Evolutionary conservation across 1,139 yeast genomes (phyloP).

Genomic region (Geotrichum histeridarum): DNA sequence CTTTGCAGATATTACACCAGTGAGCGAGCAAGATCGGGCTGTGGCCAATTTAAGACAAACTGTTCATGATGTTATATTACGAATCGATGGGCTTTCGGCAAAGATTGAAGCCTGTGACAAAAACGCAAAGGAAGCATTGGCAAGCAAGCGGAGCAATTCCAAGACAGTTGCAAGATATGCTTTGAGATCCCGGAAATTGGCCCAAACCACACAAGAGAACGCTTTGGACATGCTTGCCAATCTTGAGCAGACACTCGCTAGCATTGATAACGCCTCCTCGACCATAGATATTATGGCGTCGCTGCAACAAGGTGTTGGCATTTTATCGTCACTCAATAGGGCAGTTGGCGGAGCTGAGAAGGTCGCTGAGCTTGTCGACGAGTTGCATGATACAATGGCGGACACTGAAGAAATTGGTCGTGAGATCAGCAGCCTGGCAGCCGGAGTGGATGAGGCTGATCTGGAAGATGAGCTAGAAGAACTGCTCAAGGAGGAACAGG

Average conservation of each 20-base stretch:
- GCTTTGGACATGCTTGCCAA: constrained; percentile 33
- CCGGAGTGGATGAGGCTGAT: constrained; percentile 30
- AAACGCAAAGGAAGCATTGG: constrained; percentile 29
- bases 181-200: constrained; percentile 28
- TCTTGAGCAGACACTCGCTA: constrained; percentile 33
- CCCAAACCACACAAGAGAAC: constrained; percentile 30
- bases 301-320: constrained; percentile 31
- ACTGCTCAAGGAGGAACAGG: constrained; percentile 22
- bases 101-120: constrained; percentile 25
- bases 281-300: constrained; percentile 32
- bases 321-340: constrained; percentile 33
- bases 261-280: constrained; percentile 30
- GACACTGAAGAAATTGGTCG: constrained; percentile 35
- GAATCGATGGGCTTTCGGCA: constrained; percentile 29
- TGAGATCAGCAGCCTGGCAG: constrained; percentile 29
- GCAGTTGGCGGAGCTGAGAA: constrained; percentile 36
- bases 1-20: constrained; percentile 14
- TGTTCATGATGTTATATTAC: constrained; percentile 25
- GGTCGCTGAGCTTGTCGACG: constrained; percentile 37
- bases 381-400: constrained; percentile 33
- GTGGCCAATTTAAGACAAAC: constrained; percentile 33
- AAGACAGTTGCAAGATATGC: constrained; percentile 31
- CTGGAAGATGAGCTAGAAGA: constrained; percentile 32
- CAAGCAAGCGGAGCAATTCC: constrained; percentile 24
- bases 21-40: constrained; percentile 34